These are phyloP conservation scores for Heritiera fomes DNA, from an alignment of 345 rosid species.

Conservation along the genomic window DNA sequence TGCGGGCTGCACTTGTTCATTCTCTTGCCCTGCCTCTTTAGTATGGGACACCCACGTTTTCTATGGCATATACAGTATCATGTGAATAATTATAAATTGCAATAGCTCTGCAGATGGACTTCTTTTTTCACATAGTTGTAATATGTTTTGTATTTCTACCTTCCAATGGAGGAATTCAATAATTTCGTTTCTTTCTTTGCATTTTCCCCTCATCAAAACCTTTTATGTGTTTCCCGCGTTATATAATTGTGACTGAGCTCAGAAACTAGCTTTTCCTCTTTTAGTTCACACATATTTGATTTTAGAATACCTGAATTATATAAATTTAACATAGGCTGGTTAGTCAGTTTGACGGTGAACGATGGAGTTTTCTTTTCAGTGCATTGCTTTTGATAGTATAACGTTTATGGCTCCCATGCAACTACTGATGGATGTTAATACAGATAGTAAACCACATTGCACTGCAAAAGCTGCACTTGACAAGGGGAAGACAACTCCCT, in stretches of 20 bases:
- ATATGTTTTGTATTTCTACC: background rate
- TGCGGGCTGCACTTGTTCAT: background rate
- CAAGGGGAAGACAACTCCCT: slow-evolving; percentile 32
- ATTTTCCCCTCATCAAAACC: background rate
- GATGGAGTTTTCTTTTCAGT: background rate
- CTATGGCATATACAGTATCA: background rate
- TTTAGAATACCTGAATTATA: background rate
- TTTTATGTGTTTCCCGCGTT: background rate
- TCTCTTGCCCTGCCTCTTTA: background rate
- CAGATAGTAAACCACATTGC: slow-evolving; percentile 29
- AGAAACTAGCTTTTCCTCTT: background rate
- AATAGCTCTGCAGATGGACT: background rate
- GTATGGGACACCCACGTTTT: background rate
- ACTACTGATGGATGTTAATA: slow-evolving; percentile 41
- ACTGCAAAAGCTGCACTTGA: slow-evolving; percentile 32
- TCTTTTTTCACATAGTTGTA: background rate
- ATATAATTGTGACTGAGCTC: background rate
- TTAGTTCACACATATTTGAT: background rate
- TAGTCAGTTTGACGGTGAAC: slow-evolving; percentile 22
- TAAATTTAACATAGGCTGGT: slow-evolving; percentile 1
- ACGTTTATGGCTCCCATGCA: slow-evolving; percentile 37
- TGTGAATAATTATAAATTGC: background rate
- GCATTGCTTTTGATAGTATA: slow-evolving; percentile 20
- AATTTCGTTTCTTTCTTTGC: background rate
- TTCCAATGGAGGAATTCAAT: background rate